Percentiles rank a stretch among this genome's conserved stretches.
Conservation (phyloP, 257 asterid species). For the Striga asiatica region DNA sequence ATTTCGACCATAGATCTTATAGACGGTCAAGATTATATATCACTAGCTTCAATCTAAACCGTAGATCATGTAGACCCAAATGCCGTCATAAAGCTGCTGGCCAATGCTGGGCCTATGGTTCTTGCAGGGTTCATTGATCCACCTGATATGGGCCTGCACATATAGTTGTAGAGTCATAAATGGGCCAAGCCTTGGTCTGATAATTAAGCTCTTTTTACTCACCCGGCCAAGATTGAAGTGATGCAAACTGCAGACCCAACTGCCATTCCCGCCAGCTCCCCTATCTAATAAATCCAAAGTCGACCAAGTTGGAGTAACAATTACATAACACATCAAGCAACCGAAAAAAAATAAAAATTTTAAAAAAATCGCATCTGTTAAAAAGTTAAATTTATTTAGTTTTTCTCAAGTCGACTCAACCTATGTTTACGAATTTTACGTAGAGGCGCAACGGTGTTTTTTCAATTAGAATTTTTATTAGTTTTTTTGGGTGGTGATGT, state of each 20-base stretch:
- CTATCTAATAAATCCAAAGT: slow-evolving; percentile 39
- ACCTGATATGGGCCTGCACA: slow-evolving; percentile 65
- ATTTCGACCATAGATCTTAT: neutral
- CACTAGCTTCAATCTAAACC: slow-evolving; percentile 11
- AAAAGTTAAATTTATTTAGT: too few relatives aligned
- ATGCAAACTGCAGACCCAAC: slow-evolving; percentile 93
- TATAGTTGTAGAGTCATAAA: too few relatives aligned
- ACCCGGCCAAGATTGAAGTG: slow-evolving; percentile 83
- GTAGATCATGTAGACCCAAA: slow-evolving; percentile 76
- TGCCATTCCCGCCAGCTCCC: slow-evolving; percentile 86
- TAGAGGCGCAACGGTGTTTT: too few relatives aligned
- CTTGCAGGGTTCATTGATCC: slow-evolving; percentile 92
- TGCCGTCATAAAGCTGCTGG: slow-evolving; percentile 46
- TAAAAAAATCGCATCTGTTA: too few relatives aligned
- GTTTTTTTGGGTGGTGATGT: too few relatives aligned
- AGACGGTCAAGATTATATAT: slow-evolving; percentile 20
- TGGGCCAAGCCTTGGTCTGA: too few relatives aligned
- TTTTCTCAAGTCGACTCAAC: too few relatives aligned
- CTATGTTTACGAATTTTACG: too few relatives aligned
- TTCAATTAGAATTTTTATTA: too few relatives aligned
- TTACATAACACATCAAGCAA: neutral
- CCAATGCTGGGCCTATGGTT: slow-evolving; percentile 76
- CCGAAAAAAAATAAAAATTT: neutral
- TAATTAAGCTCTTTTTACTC: too few relatives aligned
- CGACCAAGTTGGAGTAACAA: too few relatives aligned